phyloP scores from a whole-genome alignment of 2,329 filamentous ascomycete species.

The Rosellinia necatrix region DNA sequence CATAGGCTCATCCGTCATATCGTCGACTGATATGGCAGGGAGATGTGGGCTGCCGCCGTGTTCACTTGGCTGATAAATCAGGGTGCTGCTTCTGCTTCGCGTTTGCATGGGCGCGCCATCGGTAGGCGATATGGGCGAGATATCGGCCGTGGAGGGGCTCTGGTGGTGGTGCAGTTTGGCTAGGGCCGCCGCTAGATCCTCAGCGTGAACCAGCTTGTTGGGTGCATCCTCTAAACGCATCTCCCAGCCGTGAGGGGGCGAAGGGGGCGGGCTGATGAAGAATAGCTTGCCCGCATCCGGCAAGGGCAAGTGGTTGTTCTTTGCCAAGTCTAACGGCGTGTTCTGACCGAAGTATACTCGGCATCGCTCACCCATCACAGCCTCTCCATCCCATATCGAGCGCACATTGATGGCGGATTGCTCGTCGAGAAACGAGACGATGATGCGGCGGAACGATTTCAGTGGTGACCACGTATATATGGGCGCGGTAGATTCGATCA shows the following conservation, averaged over 20 bases:
- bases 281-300: conserved; percentile 73
- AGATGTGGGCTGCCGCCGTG: conserved; percentile 59
- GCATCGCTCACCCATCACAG: conserved; percentile 70
- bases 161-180: conserved; percentile 60
- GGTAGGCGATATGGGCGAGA: conserved; percentile 45
- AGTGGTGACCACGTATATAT: conserved; percentile 81
- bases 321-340: conserved; percentile 57
- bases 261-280: conserved; percentile 73
- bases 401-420: conserved; percentile 73
- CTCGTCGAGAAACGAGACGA: conserved; percentile 75
- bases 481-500: conserved; percentile 70
- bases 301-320: conserved; percentile 65
- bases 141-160: conserved; percentile 34
- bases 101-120: conserved; percentile 43
- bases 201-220: conserved; percentile 71
- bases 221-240: conserved; percentile 70
- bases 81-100: conserved; percentile 66
- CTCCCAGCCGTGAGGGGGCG: conserved; percentile 71
- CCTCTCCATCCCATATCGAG: conserved; percentile 74
- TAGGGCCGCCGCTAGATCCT: conserved; percentile 69
- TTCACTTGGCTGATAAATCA: conserved; percentile 67
- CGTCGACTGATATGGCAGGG: conserved; percentile 69
- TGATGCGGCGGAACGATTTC: conserved; percentile 80
- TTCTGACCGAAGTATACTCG: conserved; percentile 71
- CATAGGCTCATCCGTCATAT: conserved; percentile 63